These are phyloP conservation scores for Trifolium repens DNA, from an alignment of 306 rosid species.

Conservation along the genomic window DNA sequence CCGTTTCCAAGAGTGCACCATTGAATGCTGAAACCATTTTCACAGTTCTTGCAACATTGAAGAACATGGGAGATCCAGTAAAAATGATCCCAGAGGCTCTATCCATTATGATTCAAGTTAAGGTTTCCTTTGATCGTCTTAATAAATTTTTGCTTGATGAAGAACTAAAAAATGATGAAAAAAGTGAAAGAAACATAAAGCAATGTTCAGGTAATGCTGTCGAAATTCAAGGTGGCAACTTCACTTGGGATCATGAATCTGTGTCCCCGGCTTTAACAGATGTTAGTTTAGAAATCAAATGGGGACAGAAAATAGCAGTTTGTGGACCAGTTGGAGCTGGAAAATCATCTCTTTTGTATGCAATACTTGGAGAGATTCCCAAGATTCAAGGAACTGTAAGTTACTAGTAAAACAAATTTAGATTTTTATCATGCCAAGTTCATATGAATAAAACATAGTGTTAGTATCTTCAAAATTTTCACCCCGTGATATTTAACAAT, in stretches of 20 bases:
- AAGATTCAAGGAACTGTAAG: slow-evolving; percentile 72
- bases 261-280: not conserved
- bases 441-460: not conserved
- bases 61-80: not conserved
- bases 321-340: slow-evolving; percentile 91
- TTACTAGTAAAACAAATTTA: not conserved
- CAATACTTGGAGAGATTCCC: slow-evolving; percentile 47
- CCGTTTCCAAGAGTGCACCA: not conserved
- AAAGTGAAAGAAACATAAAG: not conserved
- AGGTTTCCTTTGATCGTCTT: not conserved
- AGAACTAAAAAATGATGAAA: not conserved
- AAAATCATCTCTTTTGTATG: not conserved
- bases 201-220: not conserved
- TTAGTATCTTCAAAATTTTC: not conserved
- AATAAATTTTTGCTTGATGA: not conserved
- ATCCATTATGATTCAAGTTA: not conserved
- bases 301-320: slow-evolving; percentile 51
- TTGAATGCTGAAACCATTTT: not conserved
- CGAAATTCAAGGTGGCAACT: not conserved
- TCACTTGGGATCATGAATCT: not conserved
- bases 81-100: not conserved
- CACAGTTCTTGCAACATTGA: not conserved
- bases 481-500: not conserved
- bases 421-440: slow-evolving; percentile 24
- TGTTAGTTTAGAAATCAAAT: not conserved